Evolutionary conservation across 75 land plant species (phyloP), one percentile per base, ranked within the genome.

Genomic region (Pinus tabuliformis): DNA sequence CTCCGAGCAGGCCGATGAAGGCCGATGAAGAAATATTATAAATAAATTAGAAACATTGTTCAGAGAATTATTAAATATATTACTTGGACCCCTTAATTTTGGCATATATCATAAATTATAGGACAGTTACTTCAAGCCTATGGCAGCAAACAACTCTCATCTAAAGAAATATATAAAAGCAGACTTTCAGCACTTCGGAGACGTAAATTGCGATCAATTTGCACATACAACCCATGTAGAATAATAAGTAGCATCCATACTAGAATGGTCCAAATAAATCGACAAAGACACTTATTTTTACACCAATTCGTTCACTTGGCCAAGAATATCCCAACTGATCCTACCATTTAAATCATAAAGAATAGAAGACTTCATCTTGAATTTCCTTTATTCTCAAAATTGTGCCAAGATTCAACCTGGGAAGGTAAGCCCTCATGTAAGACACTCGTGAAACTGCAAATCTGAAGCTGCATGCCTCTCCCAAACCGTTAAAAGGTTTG

Each of bases 381-480:
- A 42, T 36, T 68, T 21, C 52, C 72, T 68, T 68, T 36, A 21
- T 39, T 16, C 54, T 68, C 72, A 68, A 68, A 68, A 20, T 68
- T 37, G 72, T 42, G 52, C 33, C 17, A 14, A 39, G 22, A 42
- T 39, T 45, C 72, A n/a, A 68, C 72, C 3, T 20, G 54, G 54
- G 7, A 68, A 17, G 42, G 20, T 2, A 66, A 66, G 6, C 45
- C 20, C 21, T 37, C 54, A 11, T 42, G 14, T n/a, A 42, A 42
- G 4, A 39, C 24, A 42, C 72, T 42, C 42, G 5, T 8, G 18
- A n/a, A 39, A 39, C 11, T 3, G 3, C 72, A 66, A 39, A 42
- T 42, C 54, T 68, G 54, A 42, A 68, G 72, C 72, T 68, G 45
- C 72, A n/a, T 1, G 72, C 72, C 72, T 68, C 72, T 68, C 72